A percentile compares a stretch with the other conserved stretches of the same genome.
Evolutionary conservation across 2,329 filamentous ascomycete species (phyloP).

Genomic region (Ceratocystis variospora): DNA sequence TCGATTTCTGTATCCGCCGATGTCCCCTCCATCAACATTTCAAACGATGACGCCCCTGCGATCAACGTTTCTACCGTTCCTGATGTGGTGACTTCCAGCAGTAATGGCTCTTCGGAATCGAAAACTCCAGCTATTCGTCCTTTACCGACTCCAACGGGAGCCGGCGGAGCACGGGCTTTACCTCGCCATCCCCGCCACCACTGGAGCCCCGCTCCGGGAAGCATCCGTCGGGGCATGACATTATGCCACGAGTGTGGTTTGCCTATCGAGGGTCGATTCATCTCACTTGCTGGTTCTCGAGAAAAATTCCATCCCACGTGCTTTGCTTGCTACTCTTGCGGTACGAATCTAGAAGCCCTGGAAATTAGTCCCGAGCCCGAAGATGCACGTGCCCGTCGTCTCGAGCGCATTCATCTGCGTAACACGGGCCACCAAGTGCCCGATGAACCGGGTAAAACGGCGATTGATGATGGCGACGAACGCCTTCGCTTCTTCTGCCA

Average conservation of each 20-base stretch:
- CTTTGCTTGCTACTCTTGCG: conserved; percentile 79
- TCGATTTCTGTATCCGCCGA: conserved; percentile 29
- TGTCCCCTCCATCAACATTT: conserved; percentile 32
- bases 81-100: conserved; percentile 33
- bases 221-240: conserved; percentile 41
- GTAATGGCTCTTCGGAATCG: conserved; percentile 25
- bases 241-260: conserved; percentile 72
- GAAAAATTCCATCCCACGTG: conserved; percentile 86
- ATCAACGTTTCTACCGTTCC: conserved; percentile 24
- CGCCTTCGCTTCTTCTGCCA: conserved; percentile 85
- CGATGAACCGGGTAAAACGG: conserved; percentile 49
- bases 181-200: conserved; percentile 37
- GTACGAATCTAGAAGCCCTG: conserved; percentile 79
- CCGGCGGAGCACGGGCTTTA: conserved; percentile 23
- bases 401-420: conserved; percentile 57
- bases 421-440: conserved; percentile 43
- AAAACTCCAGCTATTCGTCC: conserved; percentile 28
- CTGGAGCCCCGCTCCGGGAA: conserved; percentile 43
- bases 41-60: conserved; percentile 25
- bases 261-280: conserved; percentile 80
- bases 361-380: conserved; percentile 92
- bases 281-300: conserved; percentile 58
- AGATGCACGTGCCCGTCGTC: conserved; percentile 51
- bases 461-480: conserved; percentile 58
- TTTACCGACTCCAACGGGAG: conserved; percentile 34